Percentiles rank a stretch among this genome's conserved stretches.
Conservation (phyloP, 1,139 yeast species). For the Suhomyces bolitotheri region DNA sequence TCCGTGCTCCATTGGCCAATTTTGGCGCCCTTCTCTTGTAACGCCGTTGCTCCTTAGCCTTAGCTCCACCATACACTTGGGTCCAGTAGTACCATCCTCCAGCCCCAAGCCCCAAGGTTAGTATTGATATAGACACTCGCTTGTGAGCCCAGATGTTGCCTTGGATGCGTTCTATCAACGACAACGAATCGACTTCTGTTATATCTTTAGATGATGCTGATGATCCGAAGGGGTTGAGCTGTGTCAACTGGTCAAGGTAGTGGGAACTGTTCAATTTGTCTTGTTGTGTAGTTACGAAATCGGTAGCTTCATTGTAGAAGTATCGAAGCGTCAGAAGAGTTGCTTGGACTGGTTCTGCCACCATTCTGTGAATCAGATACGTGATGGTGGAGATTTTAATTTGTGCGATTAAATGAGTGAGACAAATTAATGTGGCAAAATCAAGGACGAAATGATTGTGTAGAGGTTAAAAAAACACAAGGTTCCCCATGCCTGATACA, state of each 20-base stretch:
- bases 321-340: slow-evolving; percentile 34
- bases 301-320: slow-evolving; percentile 26
- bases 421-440: no score
- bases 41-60: slow-evolving; percentile 6
- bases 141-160: slow-evolving; percentile 19
- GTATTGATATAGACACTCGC: slow-evolving; percentile 19
- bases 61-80: neutral
- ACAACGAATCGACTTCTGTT: neutral
- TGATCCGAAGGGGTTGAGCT: slow-evolving; percentile 8
- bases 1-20: slow-evolving; percentile 68
- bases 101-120: slow-evolving; percentile 35
- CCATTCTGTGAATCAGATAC: slow-evolving; percentile 35
- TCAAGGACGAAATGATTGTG: no score
- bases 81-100: slow-evolving; percentile 18
- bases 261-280: slow-evolving; percentile 25
- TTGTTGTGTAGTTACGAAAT: slow-evolving; percentile 27
- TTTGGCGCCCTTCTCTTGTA: slow-evolving; percentile 59
- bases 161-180: slow-evolving; percentile 12
- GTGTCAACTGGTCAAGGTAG: slow-evolving; percentile 19
- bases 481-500: no score
- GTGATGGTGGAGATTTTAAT: no score
- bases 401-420: no score
- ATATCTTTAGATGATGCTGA: neutral
- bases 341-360: slow-evolving; percentile 49
- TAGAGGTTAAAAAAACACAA: no score